phyloP scores from a whole-genome alignment of 2,329 filamentous ascomycete species.

The Phyllosticta citribraziliensis region DNA sequence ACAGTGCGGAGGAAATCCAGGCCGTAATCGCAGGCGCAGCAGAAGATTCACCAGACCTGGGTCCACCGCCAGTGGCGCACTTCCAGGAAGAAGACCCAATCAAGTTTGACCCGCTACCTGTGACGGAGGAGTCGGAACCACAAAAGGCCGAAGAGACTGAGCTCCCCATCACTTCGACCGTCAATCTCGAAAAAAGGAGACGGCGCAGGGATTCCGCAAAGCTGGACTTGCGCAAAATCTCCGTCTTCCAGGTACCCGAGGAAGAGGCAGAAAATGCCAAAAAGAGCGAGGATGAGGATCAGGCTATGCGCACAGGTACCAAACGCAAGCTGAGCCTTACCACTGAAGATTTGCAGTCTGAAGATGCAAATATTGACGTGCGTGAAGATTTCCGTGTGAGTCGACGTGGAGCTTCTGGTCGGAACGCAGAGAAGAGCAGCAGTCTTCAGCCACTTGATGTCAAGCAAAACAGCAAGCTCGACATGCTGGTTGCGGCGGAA shows the following conservation, averaged over 20 bases:
- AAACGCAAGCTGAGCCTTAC: conserved; percentile 47
- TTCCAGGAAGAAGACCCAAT: conserved; percentile 42
- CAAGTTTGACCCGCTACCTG: conserved; percentile 30
- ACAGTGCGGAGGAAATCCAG: conserved; percentile 50
- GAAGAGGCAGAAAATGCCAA: conserved; percentile 26
- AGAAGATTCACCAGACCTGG: conserved; percentile 59
- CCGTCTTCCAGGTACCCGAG: conserved; percentile 32
- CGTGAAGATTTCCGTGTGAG: conserved; percentile 39
- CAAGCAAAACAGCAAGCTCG: conserved; percentile 2
- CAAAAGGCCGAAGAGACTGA: conserved; percentile 23
- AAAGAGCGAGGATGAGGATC: conserved; percentile 17
- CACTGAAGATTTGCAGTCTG: conserved; percentile 14
- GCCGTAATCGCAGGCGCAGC: conserved; percentile 42
- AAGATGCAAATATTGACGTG: background rate
- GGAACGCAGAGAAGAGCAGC: background rate
- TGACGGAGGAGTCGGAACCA: conserved; percentile 14
- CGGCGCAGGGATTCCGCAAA: conserved; percentile 42
- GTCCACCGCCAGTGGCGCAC: conserved; percentile 45
- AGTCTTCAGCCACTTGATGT: background rate
- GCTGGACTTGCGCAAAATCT: conserved; percentile 31
- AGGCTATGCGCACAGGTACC: conserved; percentile 36
- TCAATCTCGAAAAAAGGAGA: conserved; percentile 43
- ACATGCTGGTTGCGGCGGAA: conserved; percentile 14
- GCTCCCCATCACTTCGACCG: conserved; percentile 29
- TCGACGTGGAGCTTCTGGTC: conserved; percentile 16